Base-by-base conservation (phyloP, 441 rosid genomes). In the Mallotus repandus region DNA sequence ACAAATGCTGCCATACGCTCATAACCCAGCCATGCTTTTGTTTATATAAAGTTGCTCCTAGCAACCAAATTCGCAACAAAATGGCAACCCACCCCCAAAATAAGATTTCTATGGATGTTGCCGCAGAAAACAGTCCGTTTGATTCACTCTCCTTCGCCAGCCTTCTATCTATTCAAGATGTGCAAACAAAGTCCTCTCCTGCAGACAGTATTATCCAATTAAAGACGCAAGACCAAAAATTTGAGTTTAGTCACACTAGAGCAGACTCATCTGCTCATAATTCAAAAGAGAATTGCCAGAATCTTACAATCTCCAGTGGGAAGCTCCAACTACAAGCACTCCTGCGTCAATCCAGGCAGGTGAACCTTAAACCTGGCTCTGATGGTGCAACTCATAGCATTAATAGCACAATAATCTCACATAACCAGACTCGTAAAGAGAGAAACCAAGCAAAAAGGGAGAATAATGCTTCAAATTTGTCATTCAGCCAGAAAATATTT, bases 61-160 rank as follows among this genome's bases (percentile, higher is more conserved):
- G 19, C 46, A 54, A 55, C 69, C 45, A 43, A 67, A 38, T 50
- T 57, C 0, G 43, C 63, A 73, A n/a, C 78, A 69, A 45, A 71
- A 84, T 81, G 90, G 89, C 76, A 75, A 29, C 66, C 55, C 66
- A 29, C 63, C 56, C 0, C 66, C 69, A 38, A 60, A 79, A 79
- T 70, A 80, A 61, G 79, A 73, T 81, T 15, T 55, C 82, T 25
- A 25, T 63, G 52, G 81, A 80, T 46, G 78, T 69, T 49, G 72
- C 81, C 50, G 78, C 82, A 10, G 86, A 77, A 54, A 72, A 14
- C 55, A 45, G 21, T 67, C 76, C 82, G n/a, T 15, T 46, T 2
- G 78, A 80, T 38, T 82, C 86, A 32, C 85, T 78, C 61, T 83
- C 85, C 64, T 85, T 84, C 35, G 29, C 89, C 58, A 75, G 82